These are phyloP conservation scores for Lachancea quebecensis DNA, from an alignment of 805 yeast genomes.

Conservation along the genomic window DNA sequence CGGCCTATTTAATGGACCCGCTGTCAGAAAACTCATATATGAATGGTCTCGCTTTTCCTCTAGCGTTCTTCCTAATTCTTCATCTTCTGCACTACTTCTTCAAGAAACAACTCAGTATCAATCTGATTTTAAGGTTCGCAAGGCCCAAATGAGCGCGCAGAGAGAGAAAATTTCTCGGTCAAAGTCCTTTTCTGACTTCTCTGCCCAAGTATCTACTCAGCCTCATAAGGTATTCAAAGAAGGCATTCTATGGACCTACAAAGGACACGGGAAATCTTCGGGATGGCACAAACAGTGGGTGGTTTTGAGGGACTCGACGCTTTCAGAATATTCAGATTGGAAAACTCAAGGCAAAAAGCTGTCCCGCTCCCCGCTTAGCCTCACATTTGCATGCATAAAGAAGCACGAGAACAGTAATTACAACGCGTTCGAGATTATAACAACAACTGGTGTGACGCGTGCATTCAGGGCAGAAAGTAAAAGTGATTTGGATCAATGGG, in stretches of 20 bases:
- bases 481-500: constrained; percentile 57
- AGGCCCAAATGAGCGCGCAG: neutral
- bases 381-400: constrained; percentile 61
- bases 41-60: constrained; percentile 1
- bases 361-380: constrained; percentile 60
- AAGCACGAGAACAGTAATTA: constrained; percentile 18
- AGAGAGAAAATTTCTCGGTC: constrained; percentile 3
- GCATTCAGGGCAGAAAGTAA: constrained; percentile 62
- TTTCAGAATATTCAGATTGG: constrained; percentile 76
- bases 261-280: constrained; percentile 35
- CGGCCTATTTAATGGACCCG: constrained; percentile 2
- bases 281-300: constrained; percentile 88
- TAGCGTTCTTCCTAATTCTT: neutral
- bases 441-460: constrained; percentile 59
- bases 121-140: constrained; percentile 4
- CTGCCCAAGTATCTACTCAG: neutral
- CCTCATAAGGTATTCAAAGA: constrained; percentile 13
- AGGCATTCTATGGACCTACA: constrained; percentile 51
- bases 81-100: constrained; percentile 1
- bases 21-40: constrained; percentile 1
- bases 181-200: constrained; percentile 3
- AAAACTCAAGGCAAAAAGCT: constrained; percentile 50
- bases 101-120: neutral
- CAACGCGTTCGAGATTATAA: constrained; percentile 61
- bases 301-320: constrained; percentile 57